These are phyloP conservation scores for Microsporum ferrugineum DNA, from an alignment of 2,329 filamentous ascomycete species.

Conservation along the genomic window DNA sequence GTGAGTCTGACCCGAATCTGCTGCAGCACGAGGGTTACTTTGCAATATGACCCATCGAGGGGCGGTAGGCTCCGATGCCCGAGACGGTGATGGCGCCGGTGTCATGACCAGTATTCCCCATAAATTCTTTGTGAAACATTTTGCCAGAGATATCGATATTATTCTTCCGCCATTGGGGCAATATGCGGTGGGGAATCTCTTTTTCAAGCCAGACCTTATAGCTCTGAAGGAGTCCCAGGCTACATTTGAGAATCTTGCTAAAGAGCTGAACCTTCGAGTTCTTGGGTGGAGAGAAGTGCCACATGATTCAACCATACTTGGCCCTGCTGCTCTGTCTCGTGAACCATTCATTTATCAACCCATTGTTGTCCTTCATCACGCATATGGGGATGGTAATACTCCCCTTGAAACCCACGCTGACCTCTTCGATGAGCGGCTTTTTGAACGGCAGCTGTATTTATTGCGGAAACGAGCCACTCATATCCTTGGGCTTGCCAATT, in stretches of 20 bases:
- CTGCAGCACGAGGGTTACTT: constrained; percentile 71
- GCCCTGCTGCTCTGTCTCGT: constrained; percentile 81
- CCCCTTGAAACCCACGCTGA: constrained; percentile 68
- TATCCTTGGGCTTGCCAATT: constrained; percentile 89
- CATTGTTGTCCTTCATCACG: constrained; percentile 76
- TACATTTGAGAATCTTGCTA: constrained; percentile 88
- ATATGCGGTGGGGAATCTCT: constrained; percentile 94
- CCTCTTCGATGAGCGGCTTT: constrained; percentile 70
- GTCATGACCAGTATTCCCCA: constrained; percentile 99
- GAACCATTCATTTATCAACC: constrained; percentile 94
- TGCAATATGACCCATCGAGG: constrained; percentile 99
- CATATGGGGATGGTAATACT: constrained; percentile 69
- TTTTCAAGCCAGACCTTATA: constrained; percentile 94
- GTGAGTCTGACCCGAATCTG: not conserved
- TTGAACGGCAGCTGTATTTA: constrained; percentile 88
- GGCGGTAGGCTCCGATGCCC: constrained; percentile 92
- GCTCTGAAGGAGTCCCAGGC: constrained; percentile 79
- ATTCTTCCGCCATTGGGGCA: constrained; percentile 79
- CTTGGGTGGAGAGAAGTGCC: constrained; percentile 95
- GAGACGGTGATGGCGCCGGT: constrained; percentile 95
- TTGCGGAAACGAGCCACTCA: constrained; percentile 91
- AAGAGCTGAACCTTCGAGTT: constrained; percentile 74
- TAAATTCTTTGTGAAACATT: constrained; percentile 98
- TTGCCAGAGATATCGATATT: constrained; percentile 78
- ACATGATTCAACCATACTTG: constrained; percentile 82